Base-by-base conservation (phyloP, 2,329 filamentous ascomycete species). In the Aspergillus oerlinghausenensis region DNA sequence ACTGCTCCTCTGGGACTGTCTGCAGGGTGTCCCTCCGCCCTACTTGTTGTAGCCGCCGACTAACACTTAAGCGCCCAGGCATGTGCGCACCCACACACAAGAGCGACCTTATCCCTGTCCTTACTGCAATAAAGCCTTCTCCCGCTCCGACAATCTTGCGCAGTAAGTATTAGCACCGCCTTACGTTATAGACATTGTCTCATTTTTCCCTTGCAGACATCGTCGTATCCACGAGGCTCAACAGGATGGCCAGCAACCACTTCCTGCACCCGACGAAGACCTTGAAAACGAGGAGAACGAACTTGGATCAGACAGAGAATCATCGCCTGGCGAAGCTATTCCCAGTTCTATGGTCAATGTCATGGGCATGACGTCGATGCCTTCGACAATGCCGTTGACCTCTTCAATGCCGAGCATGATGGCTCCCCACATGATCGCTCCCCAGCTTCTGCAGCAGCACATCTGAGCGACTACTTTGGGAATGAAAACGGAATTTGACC, bases 41-140 rank as follows among this genome's bases (percentile, higher is more conserved):
- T 74, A 71, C 65, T 65, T 69, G 80, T 74, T 65, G 65, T 79
- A 79, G 74, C 76, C 79, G 79, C 81, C 75, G 72, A 77, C 78
- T 80, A 70, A 80, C 68, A 65, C 63, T 71, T 70, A 68, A 68
- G 73, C 76, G 75, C 73, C 67, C 84, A 96, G 92, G 83, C 94
- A 99, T 80, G 94, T 99, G 76, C 90, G 94, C 79, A 99, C 94
- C 70, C 94, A 99, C 82, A 99, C 94, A 55, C 94, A 99, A 82
- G 94, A 99, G 82, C 90, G 93, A 79, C 94, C 94, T 67, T 99
- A 99, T 78, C 88, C 95, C 73, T 99, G 94, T 84, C 89, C 90
- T 67, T 88, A 96, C 76, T 99, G 94, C 85, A 96, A 90, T 83
- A 97, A 97, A 82, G 93, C 93, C 64, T 99, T 99, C 77, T 97